Base-by-base conservation (phyloP, 2,329 filamentous ascomycete genomes). In the Apiospora malaysiana region DNA sequence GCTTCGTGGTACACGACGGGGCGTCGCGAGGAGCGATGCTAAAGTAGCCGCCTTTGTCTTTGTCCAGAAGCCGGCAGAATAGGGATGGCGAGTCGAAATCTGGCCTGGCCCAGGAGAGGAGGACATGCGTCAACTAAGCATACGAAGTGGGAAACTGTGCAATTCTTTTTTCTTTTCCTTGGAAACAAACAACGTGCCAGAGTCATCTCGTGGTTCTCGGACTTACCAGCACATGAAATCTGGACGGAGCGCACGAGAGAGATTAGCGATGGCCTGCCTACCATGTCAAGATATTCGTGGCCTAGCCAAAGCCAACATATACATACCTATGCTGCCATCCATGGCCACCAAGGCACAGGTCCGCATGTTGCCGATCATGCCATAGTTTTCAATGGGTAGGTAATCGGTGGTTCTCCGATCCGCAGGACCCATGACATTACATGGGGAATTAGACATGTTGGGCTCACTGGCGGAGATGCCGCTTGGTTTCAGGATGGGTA, bases 291-390 rank as follows among this genome's bases (percentile, higher is more conserved):
- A 49, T 25, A 32, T 8, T 27, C 51, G 63, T 43, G 9, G 9
- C 18, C 9, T 10, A 40, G n/a, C 10, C 16, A 6, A 32, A 45
- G 42, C 42, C 6, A 32, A 43, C 74, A 51, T 74, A 78, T 77
- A 43, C 74, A 51, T 74, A 78, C 78, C 77, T 71, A 94, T 81
- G 74, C 91, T 92, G 32, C 92, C 92, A 76, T 92, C 90, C 77
- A 92, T 92, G 74, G 91, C 92, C 27, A 93, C 87, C n/a, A 94
- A 83, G 18, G 92, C 92, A 82, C 91, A 93, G 0, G 92, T 94
- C 76, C 91, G 88, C 92, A 94, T 93, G 77, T 94, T 94, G 32
- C 92, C 92, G 76, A 94, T 93, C 80, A 94, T 87, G 70, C 92
- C 92, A 85, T 94, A 94, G 80, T 94, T 89, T 78, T 94, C 92